These are phyloP conservation scores for Ceratopteris richardii DNA, from an alignment of 75 land plant genomes.

Conservation along the genomic window DNA sequence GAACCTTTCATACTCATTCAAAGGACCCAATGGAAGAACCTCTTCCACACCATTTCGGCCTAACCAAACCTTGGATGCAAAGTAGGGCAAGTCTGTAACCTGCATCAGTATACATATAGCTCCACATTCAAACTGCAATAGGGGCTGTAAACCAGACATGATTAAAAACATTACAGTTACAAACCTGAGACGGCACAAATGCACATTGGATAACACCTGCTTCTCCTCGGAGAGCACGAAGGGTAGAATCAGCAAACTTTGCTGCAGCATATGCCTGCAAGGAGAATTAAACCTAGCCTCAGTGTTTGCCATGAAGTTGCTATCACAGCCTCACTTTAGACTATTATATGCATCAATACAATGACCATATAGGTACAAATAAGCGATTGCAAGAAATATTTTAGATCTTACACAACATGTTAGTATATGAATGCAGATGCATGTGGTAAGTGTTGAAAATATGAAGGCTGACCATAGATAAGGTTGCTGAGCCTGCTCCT, in stretches of 20 bases:
- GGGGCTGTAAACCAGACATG: too few species aligned
- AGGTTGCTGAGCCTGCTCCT: conserved; percentile 93
- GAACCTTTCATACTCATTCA: conserved; percentile 87
- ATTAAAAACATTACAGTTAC: not conserved
- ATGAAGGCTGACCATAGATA: conserved; percentile 86
- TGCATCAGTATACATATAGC: too few species aligned
- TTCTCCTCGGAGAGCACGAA: conserved; percentile 79
- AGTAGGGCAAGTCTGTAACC: conserved; percentile 98
- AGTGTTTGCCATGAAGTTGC: too few species aligned
- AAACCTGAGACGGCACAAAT: conserved; percentile 72
- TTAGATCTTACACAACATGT: too few species aligned
- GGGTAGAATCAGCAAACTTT: conserved; percentile 86
- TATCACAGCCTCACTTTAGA: too few species aligned
- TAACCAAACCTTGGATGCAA: conserved; percentile 71
- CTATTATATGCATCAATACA: too few species aligned
- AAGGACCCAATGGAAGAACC: conserved; percentile 64
- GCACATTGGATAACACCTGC: conserved; percentile 78
- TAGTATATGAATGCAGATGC: too few species aligned
- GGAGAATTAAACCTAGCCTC: too few species aligned
- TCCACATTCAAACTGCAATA: too few species aligned
- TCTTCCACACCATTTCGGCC: conserved; percentile 78
- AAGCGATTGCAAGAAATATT: too few species aligned
- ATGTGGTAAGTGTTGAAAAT: too few species aligned
- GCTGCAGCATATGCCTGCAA: conserved; percentile 90
- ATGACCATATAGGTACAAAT: too few species aligned